Percentiles rank a stretch among this genome's conserved stretches.
phyloP scores from a whole-genome alignment of 75 land plant species.

The Azolla pinnata region DNA sequence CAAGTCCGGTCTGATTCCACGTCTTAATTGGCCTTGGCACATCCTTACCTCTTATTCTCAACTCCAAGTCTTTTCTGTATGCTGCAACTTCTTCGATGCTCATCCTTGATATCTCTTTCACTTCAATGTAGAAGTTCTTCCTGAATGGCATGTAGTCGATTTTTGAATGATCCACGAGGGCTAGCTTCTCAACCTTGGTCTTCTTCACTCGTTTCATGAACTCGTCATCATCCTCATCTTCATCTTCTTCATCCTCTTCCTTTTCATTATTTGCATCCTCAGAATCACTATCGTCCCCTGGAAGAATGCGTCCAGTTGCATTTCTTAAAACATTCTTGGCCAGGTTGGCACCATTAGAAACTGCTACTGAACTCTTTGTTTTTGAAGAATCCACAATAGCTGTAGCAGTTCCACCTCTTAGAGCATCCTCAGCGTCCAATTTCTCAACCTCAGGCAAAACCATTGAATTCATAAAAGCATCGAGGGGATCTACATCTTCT shows the following conservation, averaged over 20 bases:
- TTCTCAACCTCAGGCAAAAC: constrained; percentile 83
- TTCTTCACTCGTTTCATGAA: constrained; percentile 97
- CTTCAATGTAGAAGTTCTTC: constrained; percentile 86
- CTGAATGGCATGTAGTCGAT: constrained; percentile 66
- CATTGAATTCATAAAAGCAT: constrained; percentile 94
- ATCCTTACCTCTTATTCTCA: constrained; percentile 91
- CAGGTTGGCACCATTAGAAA: constrained; percentile 18
- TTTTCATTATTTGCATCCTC: constrained; percentile 38
- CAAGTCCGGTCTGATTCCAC: constrained; percentile 90
- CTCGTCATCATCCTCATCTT: constrained; percentile 91
- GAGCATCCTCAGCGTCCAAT: constrained; percentile 15
- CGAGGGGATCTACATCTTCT: constrained; percentile 93
- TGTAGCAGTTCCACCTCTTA: constrained; percentile 1
- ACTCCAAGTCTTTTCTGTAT: constrained; percentile 76
- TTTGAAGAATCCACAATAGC: constrained; percentile 4
- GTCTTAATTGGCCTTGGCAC: constrained; percentile 87
- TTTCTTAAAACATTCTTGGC: constrained; percentile 27
- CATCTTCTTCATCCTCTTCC: constrained; percentile 40
- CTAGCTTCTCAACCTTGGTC: constrained; percentile 86
- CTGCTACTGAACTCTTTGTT: constrained; percentile 4
- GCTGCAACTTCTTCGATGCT: constrained; percentile 59
- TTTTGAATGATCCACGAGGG: constrained; percentile 90
- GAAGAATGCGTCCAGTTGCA: constrained; percentile 62
- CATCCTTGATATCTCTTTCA: constrained; percentile 78
- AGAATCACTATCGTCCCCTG: constrained; percentile 66